These are phyloP conservation scores for Penicillium sp. DNA, from an alignment of 2,329 filamentous ascomycete genomes.

Conservation along the genomic window DNA sequence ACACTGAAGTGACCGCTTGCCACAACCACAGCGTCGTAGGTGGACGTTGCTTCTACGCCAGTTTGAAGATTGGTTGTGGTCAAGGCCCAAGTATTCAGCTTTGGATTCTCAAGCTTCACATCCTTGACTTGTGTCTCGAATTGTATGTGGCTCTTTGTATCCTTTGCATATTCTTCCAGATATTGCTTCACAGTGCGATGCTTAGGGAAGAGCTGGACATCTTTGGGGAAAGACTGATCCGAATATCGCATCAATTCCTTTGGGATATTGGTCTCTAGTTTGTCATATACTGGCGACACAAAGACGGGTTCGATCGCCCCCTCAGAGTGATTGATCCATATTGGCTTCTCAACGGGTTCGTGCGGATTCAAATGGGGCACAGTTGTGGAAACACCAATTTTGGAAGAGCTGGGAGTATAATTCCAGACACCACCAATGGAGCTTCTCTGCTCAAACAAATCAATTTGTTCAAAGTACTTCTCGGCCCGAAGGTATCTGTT, in stretches of 20 bases:
- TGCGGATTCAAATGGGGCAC: conserved; percentile 70
- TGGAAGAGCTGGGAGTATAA: conserved; percentile 59
- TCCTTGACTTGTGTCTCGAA: conserved; percentile 72
- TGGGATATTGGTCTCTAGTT: conserved; percentile 84
- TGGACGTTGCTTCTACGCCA: conserved; percentile 41
- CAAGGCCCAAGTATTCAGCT: conserved; percentile 59
- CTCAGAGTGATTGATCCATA: conserved; percentile 43
- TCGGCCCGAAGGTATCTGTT: conserved; percentile 70
- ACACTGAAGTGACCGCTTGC: conserved; percentile 75
- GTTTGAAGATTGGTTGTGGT: conserved; percentile 54
- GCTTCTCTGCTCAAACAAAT: conserved; percentile 78
- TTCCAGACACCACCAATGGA: conserved; percentile 84
- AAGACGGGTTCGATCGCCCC: conserved; percentile 57
- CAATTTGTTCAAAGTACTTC: conserved; percentile 67
- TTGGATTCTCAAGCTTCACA: conserved; percentile 47
- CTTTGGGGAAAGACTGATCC: conserved; percentile 64
- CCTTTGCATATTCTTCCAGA: conserved; percentile 68
- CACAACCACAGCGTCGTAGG: conserved; percentile 73
- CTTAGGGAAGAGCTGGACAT: conserved; percentile 71
- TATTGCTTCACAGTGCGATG: conserved; percentile 72
- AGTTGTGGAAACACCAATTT: conserved; percentile 42
- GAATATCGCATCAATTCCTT: conserved; percentile 77
- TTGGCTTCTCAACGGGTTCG: conserved; percentile 63
- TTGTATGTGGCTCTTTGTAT: conserved; percentile 65
- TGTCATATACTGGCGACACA: conserved; percentile 79